Conservation (phyloP, 805 yeast genomes). For the Nakazawaea populi region DNA sequence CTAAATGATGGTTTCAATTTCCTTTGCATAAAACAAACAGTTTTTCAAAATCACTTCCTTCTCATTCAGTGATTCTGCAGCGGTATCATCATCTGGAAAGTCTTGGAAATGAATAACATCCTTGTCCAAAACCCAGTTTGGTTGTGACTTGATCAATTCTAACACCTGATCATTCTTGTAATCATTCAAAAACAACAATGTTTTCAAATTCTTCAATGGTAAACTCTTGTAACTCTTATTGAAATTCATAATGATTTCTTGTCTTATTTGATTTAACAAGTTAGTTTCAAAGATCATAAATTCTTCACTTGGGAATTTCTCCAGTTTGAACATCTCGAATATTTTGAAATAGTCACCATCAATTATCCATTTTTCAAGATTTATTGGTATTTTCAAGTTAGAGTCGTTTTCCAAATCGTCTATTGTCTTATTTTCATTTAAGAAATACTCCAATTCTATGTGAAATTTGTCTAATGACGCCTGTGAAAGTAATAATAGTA, state of each 20-base stretch:
- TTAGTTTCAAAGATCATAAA: constrained; percentile 73
- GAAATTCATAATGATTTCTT: constrained; percentile 79
- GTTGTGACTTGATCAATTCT: constrained; percentile 42
- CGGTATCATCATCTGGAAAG: background rate
- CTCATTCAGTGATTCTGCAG: constrained; percentile 27
- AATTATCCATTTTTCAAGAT: constrained; percentile 88
- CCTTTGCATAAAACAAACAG: constrained; percentile 81
- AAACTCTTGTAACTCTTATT: constrained; percentile 71
- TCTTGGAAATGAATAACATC: constrained; percentile 44
- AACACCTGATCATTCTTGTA: constrained; percentile 45
- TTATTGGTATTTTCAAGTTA: constrained; percentile 77
- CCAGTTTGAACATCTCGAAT: constrained; percentile 53
- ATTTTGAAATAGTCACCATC: constrained; percentile 95
- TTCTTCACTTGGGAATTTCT: constrained; percentile 66
- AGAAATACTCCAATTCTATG: constrained; percentile 75
- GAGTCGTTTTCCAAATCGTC: constrained; percentile 59
- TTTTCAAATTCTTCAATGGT: constrained; percentile 79
- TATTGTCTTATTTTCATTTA: constrained; percentile 34
- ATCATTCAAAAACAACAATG: constrained; percentile 62
- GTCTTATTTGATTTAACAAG: constrained; percentile 72
- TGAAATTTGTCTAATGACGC: constrained; percentile 87
- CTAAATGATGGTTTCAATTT: constrained; percentile 85
- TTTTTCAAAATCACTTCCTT: constrained; percentile 52
- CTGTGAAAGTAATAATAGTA: constrained; percentile 71
- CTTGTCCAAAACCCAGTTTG: constrained; percentile 53